Evolutionary conservation across 306 rosid species (phyloP).

Genomic region (Casuarina cunninghamiana): DNA sequence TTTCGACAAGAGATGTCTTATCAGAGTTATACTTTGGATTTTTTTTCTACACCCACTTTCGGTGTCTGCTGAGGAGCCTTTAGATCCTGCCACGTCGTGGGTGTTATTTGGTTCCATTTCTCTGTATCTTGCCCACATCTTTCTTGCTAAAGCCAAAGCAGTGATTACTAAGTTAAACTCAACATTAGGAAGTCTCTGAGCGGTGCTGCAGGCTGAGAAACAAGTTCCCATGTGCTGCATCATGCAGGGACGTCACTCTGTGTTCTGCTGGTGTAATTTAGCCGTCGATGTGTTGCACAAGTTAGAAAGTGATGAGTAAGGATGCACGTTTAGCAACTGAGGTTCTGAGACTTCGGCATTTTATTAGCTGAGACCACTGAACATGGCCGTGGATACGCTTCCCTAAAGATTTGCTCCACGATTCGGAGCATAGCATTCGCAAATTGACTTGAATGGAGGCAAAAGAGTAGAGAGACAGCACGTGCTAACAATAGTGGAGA

Average conservation of each 20-base stretch:
- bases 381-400: not conserved
- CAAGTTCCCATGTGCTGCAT: too few species aligned
- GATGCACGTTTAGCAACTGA: not conserved
- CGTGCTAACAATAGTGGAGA: not conserved
- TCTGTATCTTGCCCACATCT: not conserved
- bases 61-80: not conserved
- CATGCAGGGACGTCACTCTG: not conserved
- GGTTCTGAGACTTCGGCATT: not conserved
- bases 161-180: not conserved
- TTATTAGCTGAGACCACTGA: not conserved
- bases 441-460: not conserved
- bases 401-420: not conserved
- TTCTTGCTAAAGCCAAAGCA: not conserved
- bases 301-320: not conserved
- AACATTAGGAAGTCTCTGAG: too few species aligned
- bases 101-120: not conserved
- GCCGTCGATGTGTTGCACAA: too few species aligned
- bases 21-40: not conserved
- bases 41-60: slow-evolving; percentile 18
- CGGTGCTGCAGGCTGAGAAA: too few species aligned
- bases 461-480: not conserved
- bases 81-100: not conserved
- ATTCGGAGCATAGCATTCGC: not conserved
- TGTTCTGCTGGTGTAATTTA: not conserved
- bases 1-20: not conserved